Evolutionary conservation across 371 early-diverging fungal species (phyloP), one percentile per base, ranked within the genome.

Genomic region (Mortierella sp.): DNA sequence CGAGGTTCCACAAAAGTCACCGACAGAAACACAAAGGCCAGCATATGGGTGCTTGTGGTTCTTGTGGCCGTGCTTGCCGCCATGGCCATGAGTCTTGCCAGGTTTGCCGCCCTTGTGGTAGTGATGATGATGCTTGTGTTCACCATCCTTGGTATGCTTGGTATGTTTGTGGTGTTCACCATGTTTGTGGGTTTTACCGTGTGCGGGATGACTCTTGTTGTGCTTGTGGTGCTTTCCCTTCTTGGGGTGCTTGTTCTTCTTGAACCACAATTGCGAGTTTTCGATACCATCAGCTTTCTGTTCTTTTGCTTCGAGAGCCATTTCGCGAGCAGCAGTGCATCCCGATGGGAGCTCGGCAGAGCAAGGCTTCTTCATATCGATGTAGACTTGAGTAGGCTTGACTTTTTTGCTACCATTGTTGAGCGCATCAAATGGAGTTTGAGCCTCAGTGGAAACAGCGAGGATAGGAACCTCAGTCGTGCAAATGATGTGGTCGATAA

Each of bases 11-110:
- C 70, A 75, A 37, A 70, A 66, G 2, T 69, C 39, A 5, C 75
- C 75, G 9, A 61, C 57, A 26, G 75, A 54, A 12, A 70, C 75
- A 51, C 75, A 75, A 11, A 69, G 62, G 30, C 60, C 70, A 32
- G 26, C 62, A 24, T 37, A 69, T 6, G 70, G 69, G 49, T 70
- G 75, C 68, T 64, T 64, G 28, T 45, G 2, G 45, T 49, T 18
- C 26, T 71, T 64, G 28, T 61, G 28, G 35, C n/a, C n/a, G n/a
- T n/a, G n/a, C n/a, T n/a, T n/a, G n/a, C n/a, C n/a, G n/a, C n/a
- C n/a, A n/a, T n/a, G n/a, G n/a, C n/a, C n/a, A n/a, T n/a, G n/a
- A n/a, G n/a, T n/a, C n/a, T n/a, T n/a, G n/a, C n/a, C n/a, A n/a
- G n/a, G n/a, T n/a, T n/a, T n/a, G n/a, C n/a, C n/a, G n/a, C n/a